phyloP scores from a whole-genome alignment of 441 rosid genomes.

The Rhodomyrtus psidioides region DNA sequence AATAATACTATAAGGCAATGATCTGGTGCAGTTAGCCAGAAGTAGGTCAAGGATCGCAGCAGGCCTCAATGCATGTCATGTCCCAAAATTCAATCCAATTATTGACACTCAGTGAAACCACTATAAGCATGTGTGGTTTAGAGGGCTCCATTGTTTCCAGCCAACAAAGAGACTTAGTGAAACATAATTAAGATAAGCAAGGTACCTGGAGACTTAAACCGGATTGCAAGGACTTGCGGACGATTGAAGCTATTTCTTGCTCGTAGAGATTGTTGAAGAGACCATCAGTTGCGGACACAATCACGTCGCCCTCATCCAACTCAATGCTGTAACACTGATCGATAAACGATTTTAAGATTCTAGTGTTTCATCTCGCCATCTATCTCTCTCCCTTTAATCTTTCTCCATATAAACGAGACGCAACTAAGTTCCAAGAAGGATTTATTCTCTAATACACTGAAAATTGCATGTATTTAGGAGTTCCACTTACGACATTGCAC shows the following conservation, averaged over 20 bases:
- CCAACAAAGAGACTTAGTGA: not conserved
- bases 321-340: conserved; percentile 41
- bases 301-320: conserved; percentile 54
- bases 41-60: not conserved
- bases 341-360: not conserved
- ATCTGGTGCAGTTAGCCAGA: not conserved
- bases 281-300: conserved; percentile 62
- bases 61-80: not conserved
- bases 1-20: not conserved
- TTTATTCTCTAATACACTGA: not conserved
- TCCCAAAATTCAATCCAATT: not conserved
- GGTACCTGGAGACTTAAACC: conserved; percentile 51
- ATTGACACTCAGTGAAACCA: not conserved
- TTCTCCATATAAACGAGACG: not conserved
- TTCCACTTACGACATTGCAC: not conserved
- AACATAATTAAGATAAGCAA: not conserved
- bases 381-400: not conserved
- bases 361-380: not conserved
- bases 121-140: not conserved
- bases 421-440: not conserved
- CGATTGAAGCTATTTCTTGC: conserved; percentile 49
- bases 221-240: conserved; percentile 34
- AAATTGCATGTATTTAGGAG: not conserved
- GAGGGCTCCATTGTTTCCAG: not conserved
- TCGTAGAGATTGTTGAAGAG: conserved; percentile 70